A percentile compares a stretch with the other conserved stretches of the same genome.
phyloP scores from a whole-genome alignment of 768 basidiomycete species.

The Russula brevipes region DNA sequence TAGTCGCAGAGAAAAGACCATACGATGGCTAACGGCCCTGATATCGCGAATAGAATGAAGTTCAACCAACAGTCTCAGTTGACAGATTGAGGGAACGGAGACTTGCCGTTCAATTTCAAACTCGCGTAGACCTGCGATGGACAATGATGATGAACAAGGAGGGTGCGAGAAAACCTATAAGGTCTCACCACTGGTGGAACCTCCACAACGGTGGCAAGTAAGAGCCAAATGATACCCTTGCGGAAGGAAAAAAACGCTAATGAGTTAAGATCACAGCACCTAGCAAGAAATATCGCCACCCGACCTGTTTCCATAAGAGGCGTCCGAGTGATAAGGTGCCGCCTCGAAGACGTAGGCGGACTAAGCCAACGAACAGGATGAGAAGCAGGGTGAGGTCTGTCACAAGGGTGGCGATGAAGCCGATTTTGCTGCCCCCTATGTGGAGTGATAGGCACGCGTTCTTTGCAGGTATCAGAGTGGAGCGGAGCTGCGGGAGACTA shows the following conservation, averaged over 20 bases:
- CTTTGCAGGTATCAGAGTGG: too few relatives aligned
- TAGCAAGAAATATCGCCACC: neutral
- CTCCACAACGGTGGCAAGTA: neutral
- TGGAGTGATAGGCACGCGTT: too few relatives aligned
- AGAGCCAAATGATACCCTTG: slow-evolving; percentile 11
- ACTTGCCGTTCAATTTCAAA: slow-evolving; percentile 3
- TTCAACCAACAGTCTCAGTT: too few relatives aligned
- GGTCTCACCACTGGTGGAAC: neutral
- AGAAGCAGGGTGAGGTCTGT: too few relatives aligned
- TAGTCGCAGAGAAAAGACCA: neutral
- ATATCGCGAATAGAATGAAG: neutral
- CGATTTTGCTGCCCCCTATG: too few relatives aligned
- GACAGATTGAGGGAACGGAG: neutral
- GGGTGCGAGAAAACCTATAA: neutral
- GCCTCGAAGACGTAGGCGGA: too few relatives aligned
- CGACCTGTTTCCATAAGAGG: slow-evolving; percentile 4
- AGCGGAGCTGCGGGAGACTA: too few relatives aligned
- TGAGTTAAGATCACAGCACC: neutral
- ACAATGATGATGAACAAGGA: neutral
- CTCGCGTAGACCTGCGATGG: neutral
- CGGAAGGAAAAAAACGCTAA: neutral
- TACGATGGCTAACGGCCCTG: neutral
- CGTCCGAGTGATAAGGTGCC: too few relatives aligned
- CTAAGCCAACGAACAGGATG: too few relatives aligned
- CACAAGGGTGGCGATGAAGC: too few relatives aligned